These are phyloP conservation scores for Apiotrichum mycotoxinovorans DNA, from an alignment of 1,284 basidiomycete species.

Conservation along the genomic window DNA sequence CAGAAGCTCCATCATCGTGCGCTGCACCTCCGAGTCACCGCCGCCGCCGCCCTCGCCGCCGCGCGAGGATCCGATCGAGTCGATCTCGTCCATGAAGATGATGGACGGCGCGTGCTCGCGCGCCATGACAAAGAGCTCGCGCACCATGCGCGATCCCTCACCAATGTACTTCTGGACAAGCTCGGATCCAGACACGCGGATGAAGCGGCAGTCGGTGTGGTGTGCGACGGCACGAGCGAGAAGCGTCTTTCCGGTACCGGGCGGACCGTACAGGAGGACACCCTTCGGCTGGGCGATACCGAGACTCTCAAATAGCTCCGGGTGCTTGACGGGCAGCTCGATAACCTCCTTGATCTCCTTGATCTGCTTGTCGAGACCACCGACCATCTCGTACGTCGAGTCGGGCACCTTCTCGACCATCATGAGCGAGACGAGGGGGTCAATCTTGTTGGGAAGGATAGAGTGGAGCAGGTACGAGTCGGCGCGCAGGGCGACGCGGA, in stretches of 20 bases:
- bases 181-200: constrained; percentile 91
- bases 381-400: constrained; percentile 99
- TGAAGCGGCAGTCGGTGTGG: constrained; percentile 97
- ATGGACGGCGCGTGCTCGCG: constrained; percentile 97
- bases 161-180: constrained; percentile 99
- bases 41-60: constrained; percentile 83
- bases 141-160: constrained; percentile 92
- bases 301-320: constrained; percentile 91
- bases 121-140: constrained; percentile 98
- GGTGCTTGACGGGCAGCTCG: constrained; percentile 96
- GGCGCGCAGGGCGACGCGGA: constrained; percentile 91
- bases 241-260: constrained; percentile 94
- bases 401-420: constrained; percentile 99
- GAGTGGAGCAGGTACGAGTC: constrained; percentile 94
- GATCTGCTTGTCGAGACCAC: constrained; percentile 95
- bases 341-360: constrained; percentile 99
- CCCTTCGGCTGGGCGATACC: constrained; percentile 98
- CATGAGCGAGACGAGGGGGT: constrained; percentile 93
- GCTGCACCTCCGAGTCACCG: constrained; percentile 92
- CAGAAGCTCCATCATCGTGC: constrained; percentile 54
- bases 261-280: constrained; percentile 91
- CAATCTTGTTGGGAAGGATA: constrained; percentile 91
- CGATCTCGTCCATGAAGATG: constrained; percentile 99
- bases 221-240: constrained; percentile 92
- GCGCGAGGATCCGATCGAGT: constrained; percentile 91